Conservation (phyloP, 768 basidiomycete genomes). For the Tulasnella sp. region DNA sequence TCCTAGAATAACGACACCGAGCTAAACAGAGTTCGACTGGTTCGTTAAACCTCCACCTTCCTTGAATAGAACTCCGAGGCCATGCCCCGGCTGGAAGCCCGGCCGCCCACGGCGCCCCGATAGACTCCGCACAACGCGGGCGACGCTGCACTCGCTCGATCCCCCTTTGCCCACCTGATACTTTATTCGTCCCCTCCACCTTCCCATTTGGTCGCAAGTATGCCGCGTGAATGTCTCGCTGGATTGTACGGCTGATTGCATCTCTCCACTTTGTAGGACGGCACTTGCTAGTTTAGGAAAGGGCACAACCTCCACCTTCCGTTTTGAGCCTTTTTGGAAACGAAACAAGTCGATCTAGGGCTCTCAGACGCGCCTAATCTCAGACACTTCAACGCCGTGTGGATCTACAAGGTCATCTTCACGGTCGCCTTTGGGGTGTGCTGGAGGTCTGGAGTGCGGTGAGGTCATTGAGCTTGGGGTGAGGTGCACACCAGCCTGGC, state of each 20-base stretch:
- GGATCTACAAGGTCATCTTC: background rate
- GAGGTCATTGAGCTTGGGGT: background rate
- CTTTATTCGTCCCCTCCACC: background rate
- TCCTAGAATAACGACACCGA: no score
- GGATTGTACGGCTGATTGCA: background rate
- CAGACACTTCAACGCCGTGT: background rate
- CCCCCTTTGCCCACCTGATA: background rate
- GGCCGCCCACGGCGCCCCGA: background rate
- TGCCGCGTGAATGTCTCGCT: background rate
- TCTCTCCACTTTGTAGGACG: background rate
- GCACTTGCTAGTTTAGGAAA: background rate
- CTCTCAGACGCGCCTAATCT: background rate
- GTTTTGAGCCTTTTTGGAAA: background rate
- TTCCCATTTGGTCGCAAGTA: background rate
- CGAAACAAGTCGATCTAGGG: background rate
- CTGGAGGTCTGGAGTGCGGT: background rate
- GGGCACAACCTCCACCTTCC: background rate
- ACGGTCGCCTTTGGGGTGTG: background rate
- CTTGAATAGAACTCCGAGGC: no score
- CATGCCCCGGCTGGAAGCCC: no score
- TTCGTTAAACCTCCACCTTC: no score
- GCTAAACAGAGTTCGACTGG: no score
- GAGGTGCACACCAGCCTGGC: background rate
- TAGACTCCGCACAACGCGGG: background rate
- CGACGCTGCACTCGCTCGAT: no score